Base-by-base conservation (phyloP, 495 filamentous ascomycete species). In the Neurospora sp. region DNA sequence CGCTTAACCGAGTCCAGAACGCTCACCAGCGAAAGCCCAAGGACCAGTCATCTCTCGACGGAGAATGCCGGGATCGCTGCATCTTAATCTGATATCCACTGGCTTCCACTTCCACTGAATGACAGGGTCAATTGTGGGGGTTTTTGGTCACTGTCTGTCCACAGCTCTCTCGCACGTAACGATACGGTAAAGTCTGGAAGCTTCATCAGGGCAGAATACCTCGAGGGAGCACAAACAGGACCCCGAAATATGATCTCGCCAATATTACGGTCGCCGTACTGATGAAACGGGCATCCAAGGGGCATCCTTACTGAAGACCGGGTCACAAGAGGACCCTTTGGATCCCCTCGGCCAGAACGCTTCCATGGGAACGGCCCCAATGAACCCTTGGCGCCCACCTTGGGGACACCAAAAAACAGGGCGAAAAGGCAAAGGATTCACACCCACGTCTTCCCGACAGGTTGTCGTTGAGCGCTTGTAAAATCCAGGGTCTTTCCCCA, bases 401-500 rank as follows among this genome's bases (percentile, higher is more conserved):
- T 65, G 14, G 53, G 53, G 27, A 18, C 12, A 65, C 53, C 22
- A 18, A 18, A 61, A 59, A 65, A 35, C 53, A 65, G 27, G 53
- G 53, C 53, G 14, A 35, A 65, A 65, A 37, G 14, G 53, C 22
- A 65, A 65, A 65, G 27, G 53, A 27, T 65, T 65, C 14, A 65
- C 53, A 61, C 53, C 53, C 53, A 35, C 53, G 53, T 65, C 53
- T 35, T 5, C 31, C 53, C 27, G 53, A 65, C 53, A 31, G 35
- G 38, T 37, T 40, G 45, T 31, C 22, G 12, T 61, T 35, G 53
- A 61, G 53, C 53, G 53, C 22, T 61, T 61, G 27, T 71, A 70
- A 79, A 71, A 79, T 76, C 73, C 76, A 78, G 79, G 79, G 79
- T 79, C 79, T 77, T 78, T 72, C 77, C 74, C 76, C 75, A 79